Conservation (phyloP, 169 alveolate genomes). For the Eimeria necatrix region DNA sequence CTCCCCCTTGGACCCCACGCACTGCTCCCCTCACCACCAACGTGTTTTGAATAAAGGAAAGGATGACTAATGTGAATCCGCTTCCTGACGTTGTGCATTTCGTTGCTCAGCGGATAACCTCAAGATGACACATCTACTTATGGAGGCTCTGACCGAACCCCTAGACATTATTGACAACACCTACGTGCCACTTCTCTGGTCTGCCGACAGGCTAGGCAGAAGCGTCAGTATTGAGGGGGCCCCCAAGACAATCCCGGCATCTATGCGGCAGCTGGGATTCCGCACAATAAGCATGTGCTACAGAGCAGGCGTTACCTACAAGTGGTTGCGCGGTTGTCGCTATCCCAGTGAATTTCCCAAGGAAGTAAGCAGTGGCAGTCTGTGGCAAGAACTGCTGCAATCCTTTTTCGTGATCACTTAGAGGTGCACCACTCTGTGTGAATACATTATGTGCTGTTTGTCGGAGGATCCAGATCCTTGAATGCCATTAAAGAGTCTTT, state of each 20-base stretch:
- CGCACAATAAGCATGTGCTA: conserved; percentile 13
- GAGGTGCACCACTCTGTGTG: too few species aligned
- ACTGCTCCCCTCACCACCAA: background rate
- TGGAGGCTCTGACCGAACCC: conserved; percentile 30
- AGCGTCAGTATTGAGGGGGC: background rate
- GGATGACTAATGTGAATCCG: background rate
- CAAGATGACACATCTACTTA: background rate
- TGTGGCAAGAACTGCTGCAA: too few species aligned
- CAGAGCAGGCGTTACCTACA: conserved; percentile 39
- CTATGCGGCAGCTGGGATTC: background rate
- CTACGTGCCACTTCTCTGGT: conserved; percentile 28
- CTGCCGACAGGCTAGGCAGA: conserved; percentile 56
- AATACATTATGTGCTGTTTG: too few species aligned
- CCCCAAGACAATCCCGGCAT: conserved; percentile 19
- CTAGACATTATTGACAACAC: background rate
- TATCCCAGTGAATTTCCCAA: conserved; percentile 4
- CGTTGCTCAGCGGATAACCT: conserved; percentile 21
- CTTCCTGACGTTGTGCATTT: background rate
- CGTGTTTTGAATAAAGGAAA: background rate
- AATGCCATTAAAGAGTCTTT: too few species aligned
- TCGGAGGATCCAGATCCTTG: too few species aligned
- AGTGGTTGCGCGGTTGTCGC: conserved; percentile 56
- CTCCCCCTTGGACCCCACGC: background rate
- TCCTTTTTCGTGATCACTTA: too few species aligned
- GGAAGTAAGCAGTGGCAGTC: background rate